Evolutionary conservation across 192 early-diverging fungal species (phyloP).

Genomic region (Thoreauomyces humboldtii): DNA sequence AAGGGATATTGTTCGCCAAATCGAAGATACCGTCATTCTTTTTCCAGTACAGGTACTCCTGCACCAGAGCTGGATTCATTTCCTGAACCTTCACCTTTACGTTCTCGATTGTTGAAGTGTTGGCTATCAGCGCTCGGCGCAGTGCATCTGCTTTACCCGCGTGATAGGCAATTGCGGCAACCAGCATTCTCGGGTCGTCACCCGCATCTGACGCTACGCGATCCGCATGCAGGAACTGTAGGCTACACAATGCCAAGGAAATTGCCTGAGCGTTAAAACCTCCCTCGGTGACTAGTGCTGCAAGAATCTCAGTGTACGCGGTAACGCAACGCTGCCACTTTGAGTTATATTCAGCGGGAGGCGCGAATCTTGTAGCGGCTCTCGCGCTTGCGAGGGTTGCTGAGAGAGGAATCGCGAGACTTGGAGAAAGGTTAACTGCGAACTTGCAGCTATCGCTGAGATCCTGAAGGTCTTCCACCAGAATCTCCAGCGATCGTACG

Average conservation of each 20-base stretch:
- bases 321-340: neutral
- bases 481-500: neutral
- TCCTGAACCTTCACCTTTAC: constrained; percentile 18
- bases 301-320: neutral
- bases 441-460: neutral
- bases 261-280: neutral
- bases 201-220: neutral
- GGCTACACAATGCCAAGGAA: neutral
- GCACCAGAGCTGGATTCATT: neutral
- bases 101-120: neutral
- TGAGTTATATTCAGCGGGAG: neutral
- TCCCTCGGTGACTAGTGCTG: neutral
- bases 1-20: too few species aligned
- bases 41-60: too few species aligned
- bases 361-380: neutral
- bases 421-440: neutral
- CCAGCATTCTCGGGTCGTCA: neutral
- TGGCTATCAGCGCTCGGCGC: neutral
- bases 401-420: neutral
- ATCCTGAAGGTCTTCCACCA: neutral
- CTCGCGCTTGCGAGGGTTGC: neutral
- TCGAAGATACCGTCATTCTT: too few species aligned
- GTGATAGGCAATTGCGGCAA: constrained; percentile 13
- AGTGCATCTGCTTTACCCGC: neutral
- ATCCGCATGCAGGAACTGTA: neutral